Evolutionary conservation across 148 eudicot species (phyloP).

Genomic region (Oxyria digyna): DNA sequence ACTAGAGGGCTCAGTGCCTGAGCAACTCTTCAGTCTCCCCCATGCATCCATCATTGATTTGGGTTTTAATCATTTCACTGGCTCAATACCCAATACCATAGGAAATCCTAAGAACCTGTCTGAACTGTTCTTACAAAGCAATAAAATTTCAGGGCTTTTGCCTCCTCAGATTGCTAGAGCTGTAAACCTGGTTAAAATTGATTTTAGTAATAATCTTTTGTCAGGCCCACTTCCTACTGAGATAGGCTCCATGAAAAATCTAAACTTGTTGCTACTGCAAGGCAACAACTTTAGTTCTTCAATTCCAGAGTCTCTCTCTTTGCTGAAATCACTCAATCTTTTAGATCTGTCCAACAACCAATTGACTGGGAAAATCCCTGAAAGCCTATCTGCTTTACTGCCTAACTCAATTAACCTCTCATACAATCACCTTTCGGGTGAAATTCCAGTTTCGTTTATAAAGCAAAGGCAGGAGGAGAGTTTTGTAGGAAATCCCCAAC

Average conservation of each 20-base stretch:
- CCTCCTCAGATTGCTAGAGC: slow-evolving; percentile 62
- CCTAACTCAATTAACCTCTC: slow-evolving; percentile 74
- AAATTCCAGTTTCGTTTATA: slow-evolving; percentile 51
- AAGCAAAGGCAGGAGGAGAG: slow-evolving; percentile 56
- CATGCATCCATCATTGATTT: slow-evolving; percentile 62
- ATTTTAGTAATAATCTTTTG: slow-evolving; percentile 59
- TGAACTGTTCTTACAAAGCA: slow-evolving; percentile 58
- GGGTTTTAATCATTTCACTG: slow-evolving; percentile 43
- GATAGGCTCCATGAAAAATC: slow-evolving; percentile 49
- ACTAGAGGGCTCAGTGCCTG: slow-evolving; percentile 48
- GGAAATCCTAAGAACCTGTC: slow-evolving; percentile 56
- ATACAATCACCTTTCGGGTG: slow-evolving; percentile 60
- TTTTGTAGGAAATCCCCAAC: slow-evolving; percentile 61
- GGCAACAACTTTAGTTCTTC: slow-evolving; percentile 58
- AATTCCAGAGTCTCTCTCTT: slow-evolving; percentile 66
- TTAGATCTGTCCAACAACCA: slow-evolving; percentile 71
- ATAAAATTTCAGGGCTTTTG: slow-evolving; percentile 55
- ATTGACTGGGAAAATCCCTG: slow-evolving; percentile 61
- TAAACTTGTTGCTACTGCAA: slow-evolving; percentile 50
- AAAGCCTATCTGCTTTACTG: slow-evolving; percentile 38
- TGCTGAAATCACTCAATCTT: slow-evolving; percentile 46
- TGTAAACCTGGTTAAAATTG: slow-evolving; percentile 57
- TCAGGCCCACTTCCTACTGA: slow-evolving; percentile 68
- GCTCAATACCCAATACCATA: slow-evolving; percentile 36
- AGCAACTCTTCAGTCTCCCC: slow-evolving; percentile 52